Base-by-base conservation (phyloP, 2,329 filamentous ascomycete species). In the Lecanoromycetidae sp. region DNA sequence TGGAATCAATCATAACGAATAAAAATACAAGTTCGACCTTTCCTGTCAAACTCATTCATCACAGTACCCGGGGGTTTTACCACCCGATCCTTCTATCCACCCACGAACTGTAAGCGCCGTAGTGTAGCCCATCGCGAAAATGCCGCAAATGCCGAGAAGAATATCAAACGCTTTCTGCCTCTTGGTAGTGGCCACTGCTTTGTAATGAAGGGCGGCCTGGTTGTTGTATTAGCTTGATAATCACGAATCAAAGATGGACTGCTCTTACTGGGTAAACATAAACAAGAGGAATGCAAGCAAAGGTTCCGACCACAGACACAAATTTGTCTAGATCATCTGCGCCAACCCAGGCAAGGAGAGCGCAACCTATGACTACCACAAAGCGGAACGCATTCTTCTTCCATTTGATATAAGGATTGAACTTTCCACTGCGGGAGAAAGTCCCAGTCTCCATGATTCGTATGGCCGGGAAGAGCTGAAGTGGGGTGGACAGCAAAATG, bases 391-490 rank as follows among this genome's bases (percentile, higher is more conserved):
- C 71, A 57, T 98, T 98, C 79, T 98, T 98, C 74, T 96, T 85
- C 91, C 91, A 98, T 71, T 98, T 98, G 71, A 98, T 94, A 61
- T 86, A 91, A 0, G 87, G 88, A 61, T 96, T 95, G 69, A 95
- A 94, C 67, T 98, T 98, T 57, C 91, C 88, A 53, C 87, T 94
- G 60, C 84, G 76, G 20, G 85, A 94, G 65, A 96, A 98, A 5
- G 96, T 73, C 55, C 87, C 87, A 57, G 94, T 94, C 66, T 94
- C 88, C 27, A 86, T 87, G 59, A 98, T 98, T 60, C 90, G 84
- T 59, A 98, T 96, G 35, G 91, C 91, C 0, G 91, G 91, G 72
- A 96, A 98, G 56, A 98, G 88, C 61, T 98, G 93, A 49, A 98
- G 71, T 5, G 91, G 91, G 0, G 91, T 98, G 29, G 87, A 94